Evolutionary conservation across 108 stramenopile species (phyloP).

Genomic region (Schizochytrium sp.): DNA sequence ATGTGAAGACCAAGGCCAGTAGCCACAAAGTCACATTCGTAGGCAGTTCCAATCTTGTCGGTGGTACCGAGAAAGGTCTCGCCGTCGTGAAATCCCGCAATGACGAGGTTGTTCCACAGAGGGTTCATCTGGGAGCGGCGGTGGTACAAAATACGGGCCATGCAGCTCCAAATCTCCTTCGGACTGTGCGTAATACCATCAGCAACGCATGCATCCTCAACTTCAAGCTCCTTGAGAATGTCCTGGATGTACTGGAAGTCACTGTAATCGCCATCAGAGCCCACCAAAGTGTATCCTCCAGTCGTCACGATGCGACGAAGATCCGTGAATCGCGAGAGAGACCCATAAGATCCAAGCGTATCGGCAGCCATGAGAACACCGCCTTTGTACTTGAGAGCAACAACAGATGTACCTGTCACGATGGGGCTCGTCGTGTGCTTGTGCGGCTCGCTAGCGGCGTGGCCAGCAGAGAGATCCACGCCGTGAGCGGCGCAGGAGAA

Average conservation of each 20-base stretch:
- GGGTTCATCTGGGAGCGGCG: constrained; percentile 91
- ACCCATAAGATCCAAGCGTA: constrained; percentile 92
- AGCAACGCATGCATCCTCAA: constrained; percentile 71
- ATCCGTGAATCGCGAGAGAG: constrained; percentile 93
- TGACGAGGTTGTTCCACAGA: constrained; percentile 95
- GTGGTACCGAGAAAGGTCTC: constrained; percentile 87
- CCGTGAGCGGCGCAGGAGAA: constrained; percentile 1
- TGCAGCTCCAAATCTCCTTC: constrained; percentile 65
- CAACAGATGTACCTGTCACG: constrained; percentile 95
- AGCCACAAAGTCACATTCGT: constrained; percentile 91
- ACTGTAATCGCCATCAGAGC: constrained; percentile 92
- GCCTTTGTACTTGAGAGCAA: constrained; percentile 89
- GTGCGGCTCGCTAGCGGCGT: constrained; percentile 65
- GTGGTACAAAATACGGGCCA: constrained; percentile 61
- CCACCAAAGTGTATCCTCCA: constrained; percentile 85
- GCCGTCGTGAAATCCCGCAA: constrained; percentile 82
- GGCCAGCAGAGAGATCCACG: background rate
- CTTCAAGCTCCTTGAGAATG: constrained; percentile 82
- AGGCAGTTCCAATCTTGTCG: constrained; percentile 96
- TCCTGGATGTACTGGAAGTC: constrained; percentile 91
- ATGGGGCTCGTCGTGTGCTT: constrained; percentile 89
- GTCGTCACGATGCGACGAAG: constrained; percentile 83
- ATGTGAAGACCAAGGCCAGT: constrained; percentile 96
- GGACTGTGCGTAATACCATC: constrained; percentile 75
- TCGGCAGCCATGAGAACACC: constrained; percentile 98